phyloP scores from a whole-genome alignment of 495 filamentous ascomycete species.

The Beverwykella pulmonaria region DNA sequence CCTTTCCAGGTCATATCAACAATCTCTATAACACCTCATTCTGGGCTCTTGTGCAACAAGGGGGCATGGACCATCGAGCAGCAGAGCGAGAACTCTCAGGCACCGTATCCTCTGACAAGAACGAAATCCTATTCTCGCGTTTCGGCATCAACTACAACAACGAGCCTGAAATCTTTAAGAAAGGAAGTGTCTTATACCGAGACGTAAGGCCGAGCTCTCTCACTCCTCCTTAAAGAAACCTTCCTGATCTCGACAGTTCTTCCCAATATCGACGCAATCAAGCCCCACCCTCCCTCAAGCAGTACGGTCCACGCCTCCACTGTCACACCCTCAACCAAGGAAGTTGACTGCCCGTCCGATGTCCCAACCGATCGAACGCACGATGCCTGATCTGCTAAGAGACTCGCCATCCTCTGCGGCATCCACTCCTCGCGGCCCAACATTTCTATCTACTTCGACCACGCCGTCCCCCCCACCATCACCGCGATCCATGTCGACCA shows the following conservation, averaged over 20 bases:
- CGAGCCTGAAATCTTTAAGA: conserved; percentile 87
- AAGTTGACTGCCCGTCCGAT: conserved; percentile 11
- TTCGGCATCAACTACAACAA: conserved; percentile 98
- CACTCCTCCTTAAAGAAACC: conserved; percentile 2
- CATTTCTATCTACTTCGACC: conserved; percentile 30
- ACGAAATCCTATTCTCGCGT: conserved; percentile 88
- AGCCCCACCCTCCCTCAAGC: neutral
- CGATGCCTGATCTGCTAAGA: neutral
- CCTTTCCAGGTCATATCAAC: conserved; percentile 80
- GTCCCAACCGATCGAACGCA: conserved; percentile 29
- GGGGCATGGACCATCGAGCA: conserved; percentile 70
- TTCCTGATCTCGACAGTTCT: conserved; percentile 24
- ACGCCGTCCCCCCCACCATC: conserved; percentile 34
- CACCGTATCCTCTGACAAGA: conserved; percentile 82
- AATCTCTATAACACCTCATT: conserved; percentile 98
- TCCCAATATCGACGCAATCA: conserved; percentile 14
- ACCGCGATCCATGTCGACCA: conserved; percentile 19
- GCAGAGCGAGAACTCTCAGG: conserved; percentile 84
- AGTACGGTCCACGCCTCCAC: neutral
- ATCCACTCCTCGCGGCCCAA: conserved; percentile 29
- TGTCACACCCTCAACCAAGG: conserved; percentile 19
- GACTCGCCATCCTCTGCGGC: conserved; percentile 11
- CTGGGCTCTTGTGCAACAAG: conserved; percentile 80
- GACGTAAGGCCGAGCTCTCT: conserved; percentile 58
- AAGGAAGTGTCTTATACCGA: conserved; percentile 86